A percentile compares a stretch with the other conserved stretches of the same genome.
These are phyloP conservation scores for Chenopodium album DNA, from an alignment of 148 eudicot species.

Conservation along the genomic window DNA sequence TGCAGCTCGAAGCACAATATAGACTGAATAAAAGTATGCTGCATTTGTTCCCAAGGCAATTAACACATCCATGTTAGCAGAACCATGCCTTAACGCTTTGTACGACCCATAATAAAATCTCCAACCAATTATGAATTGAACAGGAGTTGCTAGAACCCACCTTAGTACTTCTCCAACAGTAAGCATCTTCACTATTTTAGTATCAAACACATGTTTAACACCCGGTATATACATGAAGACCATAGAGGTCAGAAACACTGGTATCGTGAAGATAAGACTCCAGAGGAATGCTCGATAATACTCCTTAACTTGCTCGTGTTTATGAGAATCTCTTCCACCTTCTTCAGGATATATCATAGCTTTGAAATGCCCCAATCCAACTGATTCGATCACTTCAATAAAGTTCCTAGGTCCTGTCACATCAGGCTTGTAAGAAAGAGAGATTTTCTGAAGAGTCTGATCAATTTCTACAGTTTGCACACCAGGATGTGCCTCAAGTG, in stretches of 20 bases:
- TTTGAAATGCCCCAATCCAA: slow-evolving; percentile 55
- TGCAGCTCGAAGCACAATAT: slow-evolving; percentile 76
- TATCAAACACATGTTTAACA: slow-evolving; percentile 56
- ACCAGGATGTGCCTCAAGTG: slow-evolving; percentile 72
- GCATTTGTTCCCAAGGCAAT: slow-evolving; percentile 95
- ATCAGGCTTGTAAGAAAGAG: slow-evolving; percentile 73
- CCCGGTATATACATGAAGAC: slow-evolving; percentile 89
- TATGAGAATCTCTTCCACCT: slow-evolving; percentile 57
- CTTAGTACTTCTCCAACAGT: slow-evolving; percentile 65
- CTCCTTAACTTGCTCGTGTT: slow-evolving; percentile 56
- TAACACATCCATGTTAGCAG: slow-evolving; percentile 98
- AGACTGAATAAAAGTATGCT: slow-evolving; percentile 90
- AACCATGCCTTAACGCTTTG: slow-evolving; percentile 71
- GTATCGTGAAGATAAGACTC: slow-evolving; percentile 85
- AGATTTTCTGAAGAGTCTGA: slow-evolving; percentile 43
- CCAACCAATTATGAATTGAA: slow-evolving; percentile 84
- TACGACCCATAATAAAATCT: slow-evolving; percentile 82
- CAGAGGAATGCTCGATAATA: slow-evolving; percentile 66
- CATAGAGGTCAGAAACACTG: slow-evolving; percentile 86
- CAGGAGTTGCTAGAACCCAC: slow-evolving; percentile 87
- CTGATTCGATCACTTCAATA: slow-evolving; percentile 63
- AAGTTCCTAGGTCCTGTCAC: slow-evolving; percentile 79
- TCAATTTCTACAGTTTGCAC: slow-evolving; percentile 58
- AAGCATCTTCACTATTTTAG: slow-evolving; percentile 70
- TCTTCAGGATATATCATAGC: slow-evolving; percentile 74